Base-by-base conservation (phyloP, 495 filamentous ascomycete genomes). In the Lichenothelia convexa region DNA sequence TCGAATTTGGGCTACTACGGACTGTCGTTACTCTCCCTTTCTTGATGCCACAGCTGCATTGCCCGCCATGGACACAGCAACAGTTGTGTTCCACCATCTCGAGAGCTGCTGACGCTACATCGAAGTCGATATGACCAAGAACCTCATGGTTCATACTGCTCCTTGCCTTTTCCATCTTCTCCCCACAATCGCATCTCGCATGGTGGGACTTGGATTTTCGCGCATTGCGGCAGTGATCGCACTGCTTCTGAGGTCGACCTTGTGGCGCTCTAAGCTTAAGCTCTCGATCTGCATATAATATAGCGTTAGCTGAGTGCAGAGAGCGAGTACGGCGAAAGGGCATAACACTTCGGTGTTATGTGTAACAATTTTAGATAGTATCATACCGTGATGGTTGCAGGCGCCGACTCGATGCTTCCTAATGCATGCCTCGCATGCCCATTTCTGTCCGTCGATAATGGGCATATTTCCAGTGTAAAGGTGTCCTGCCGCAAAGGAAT, bases 261-360 rank as follows among this genome's bases (percentile, higher is more conserved):
- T 99, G 95, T 61, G 93, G 93, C 63, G 89, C 89, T 68, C 95
- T 93, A 57, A 89, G 89, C 54, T 78, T 75, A 42, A 99, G 73
- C 45, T 79, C 80, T 47, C 89, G 81, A 59, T 94, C 89, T 94
- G 48, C 11, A 27, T 12, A 34, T 30, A 20, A 4, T 16, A 18
- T 24, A n/a, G n/a, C 12, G 32, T 22, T 31, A n/a, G 16, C 21
- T 34, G 5, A 6, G 21, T 23, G n/a, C 18, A 21, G 35, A 29
- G 26, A 27, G 9, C 3, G n/a, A 42, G 23, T 5, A 12, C 3
- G 17, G 20, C 23, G 1, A 21, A 13, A 8, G 24, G 24, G 8
- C 8, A 8, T 27, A 8, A 8, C 24, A 27, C 13, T 13, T 7
- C 8, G 24, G 8, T 27, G 24, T n/a, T n/a, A n/a, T n/a, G n/a